phyloP scores from a whole-genome alignment of 345 rosid species.

The Populus nigra region DNA sequence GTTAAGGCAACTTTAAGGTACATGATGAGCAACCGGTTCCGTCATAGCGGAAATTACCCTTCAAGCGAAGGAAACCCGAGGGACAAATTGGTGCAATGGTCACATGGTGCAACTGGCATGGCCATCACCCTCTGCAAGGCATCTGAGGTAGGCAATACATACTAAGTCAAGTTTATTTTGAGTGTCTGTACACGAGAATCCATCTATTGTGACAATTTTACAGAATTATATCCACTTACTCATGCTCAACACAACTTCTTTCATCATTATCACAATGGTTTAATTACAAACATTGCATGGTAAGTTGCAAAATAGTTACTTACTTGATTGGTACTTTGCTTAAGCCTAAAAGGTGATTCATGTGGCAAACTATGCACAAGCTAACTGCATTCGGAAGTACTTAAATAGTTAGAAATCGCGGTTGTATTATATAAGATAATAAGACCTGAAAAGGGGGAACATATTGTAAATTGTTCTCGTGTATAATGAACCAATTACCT shows the following conservation, averaged over 20 bases:
- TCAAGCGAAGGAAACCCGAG: constrained; percentile 88
- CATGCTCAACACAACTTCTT: neutral
- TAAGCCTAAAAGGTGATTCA: neutral
- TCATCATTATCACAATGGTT: neutral
- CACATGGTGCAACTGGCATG: constrained; percentile 81
- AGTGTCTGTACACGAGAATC: neutral
- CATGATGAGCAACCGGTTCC: constrained; percentile 83
- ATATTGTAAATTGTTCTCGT: neutral
- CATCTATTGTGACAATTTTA: neutral
- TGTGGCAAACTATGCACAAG: neutral
- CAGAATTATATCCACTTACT: no score
- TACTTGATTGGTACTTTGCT: neutral
- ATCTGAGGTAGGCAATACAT: constrained; percentile 49
- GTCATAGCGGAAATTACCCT: constrained; percentile 78
- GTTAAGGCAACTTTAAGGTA: constrained; percentile 78
- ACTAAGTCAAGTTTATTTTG: neutral
- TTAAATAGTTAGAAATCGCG: neutral
- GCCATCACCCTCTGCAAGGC: constrained; percentile 78
- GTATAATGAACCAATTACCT: neutral
- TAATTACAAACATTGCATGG: neutral
- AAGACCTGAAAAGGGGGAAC: neutral
- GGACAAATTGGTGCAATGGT: constrained; percentile 86
- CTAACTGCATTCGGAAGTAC: neutral
- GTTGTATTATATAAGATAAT: neutral
- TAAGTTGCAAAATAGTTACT: neutral